Evolutionary conservation across 1,284 basidiomycete genomes (phyloP).

Genomic region (Fomitopsis betulina): DNA sequence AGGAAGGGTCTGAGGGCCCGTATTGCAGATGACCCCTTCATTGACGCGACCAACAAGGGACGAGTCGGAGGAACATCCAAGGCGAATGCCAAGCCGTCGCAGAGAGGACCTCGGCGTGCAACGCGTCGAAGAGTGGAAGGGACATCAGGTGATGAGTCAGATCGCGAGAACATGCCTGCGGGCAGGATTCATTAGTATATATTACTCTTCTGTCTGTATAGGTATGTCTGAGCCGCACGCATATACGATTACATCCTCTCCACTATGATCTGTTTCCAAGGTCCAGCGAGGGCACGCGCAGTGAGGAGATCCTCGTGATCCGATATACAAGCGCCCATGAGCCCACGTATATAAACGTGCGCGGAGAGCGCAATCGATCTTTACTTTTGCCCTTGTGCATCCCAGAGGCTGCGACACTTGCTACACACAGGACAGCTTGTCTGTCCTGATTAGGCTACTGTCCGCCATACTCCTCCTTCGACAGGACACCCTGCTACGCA

Average conservation of each 20-base stretch:
- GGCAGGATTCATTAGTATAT: background rate
- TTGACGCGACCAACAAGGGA: background rate
- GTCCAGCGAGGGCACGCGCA: no score
- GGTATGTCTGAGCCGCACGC: no score
- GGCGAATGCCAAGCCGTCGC: background rate
- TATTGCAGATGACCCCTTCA: background rate
- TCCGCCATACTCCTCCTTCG: background rate
- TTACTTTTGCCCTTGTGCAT: background rate
- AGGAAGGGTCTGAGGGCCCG: background rate
- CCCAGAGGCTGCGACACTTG: background rate
- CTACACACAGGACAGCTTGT: background rate
- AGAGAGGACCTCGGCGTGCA: background rate
- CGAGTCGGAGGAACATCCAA: background rate
- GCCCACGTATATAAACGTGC: background rate
- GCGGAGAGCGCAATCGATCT: background rate
- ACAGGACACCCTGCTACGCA: background rate
- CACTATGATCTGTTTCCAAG: no score
- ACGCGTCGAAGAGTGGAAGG: background rate
- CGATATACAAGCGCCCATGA: no score
- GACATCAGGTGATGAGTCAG: background rate
- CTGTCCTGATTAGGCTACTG: background rate
- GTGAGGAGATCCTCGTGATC: no score
- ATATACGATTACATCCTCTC: no score
- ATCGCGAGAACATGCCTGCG: background rate
- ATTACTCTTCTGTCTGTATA: no score